Evolutionary conservation across 495 filamentous ascomycete genomes (phyloP), one percentile per base, ranked within the genome.

Genomic region (Zalerion maritima): DNA sequence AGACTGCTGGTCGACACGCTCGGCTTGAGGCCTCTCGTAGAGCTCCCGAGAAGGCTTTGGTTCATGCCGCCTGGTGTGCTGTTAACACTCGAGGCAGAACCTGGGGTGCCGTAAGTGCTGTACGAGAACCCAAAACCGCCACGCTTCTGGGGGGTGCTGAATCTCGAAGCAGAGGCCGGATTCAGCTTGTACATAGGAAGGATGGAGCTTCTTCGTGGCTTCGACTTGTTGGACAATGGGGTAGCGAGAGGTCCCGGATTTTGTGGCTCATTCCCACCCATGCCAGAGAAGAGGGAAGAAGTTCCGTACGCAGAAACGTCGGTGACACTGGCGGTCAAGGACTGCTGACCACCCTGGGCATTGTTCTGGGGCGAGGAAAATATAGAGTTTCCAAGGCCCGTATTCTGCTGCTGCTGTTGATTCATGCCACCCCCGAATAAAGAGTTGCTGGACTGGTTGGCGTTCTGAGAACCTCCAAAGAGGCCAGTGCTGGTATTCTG

Each of bases 141-240:
- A 29, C 66, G 62, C 46, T 78, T 82, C 32, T 81, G 78, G 3
- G 89, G 89, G 2, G 86, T 94, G 15, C 76, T 60, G 14, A 84
- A 67, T 15, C 81, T 73, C 19, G 78, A 74, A 27, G 81, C 70
- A 23, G 81, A 77, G 18, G 68, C 71, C 1, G 84, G 83, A 14
- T 79, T 89, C 37, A 94, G 71, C 50, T 82, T 89, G 56, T 91
- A 86, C 41, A 85, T 71, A 5, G 91, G 89, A 32, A 93, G 49
- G 17, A 78, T 72, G 4, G 82, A 76, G 34, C 67, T 73, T 49
- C 80, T 76, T 52, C 77, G 81, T 26, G 71, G 63, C 47, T 80
- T 79, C 8, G 37, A 41, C 31, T 66, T 74, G 34, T 70, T 73
- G 14, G 69, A 72, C n/a, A 94, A 68, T 0, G 89, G 85, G 1